Percentiles rank a stretch among this genome's conserved stretches.
Conservation (phyloP, 306 rosid genomes). For the Elaeagnus macrophylla region DNA sequence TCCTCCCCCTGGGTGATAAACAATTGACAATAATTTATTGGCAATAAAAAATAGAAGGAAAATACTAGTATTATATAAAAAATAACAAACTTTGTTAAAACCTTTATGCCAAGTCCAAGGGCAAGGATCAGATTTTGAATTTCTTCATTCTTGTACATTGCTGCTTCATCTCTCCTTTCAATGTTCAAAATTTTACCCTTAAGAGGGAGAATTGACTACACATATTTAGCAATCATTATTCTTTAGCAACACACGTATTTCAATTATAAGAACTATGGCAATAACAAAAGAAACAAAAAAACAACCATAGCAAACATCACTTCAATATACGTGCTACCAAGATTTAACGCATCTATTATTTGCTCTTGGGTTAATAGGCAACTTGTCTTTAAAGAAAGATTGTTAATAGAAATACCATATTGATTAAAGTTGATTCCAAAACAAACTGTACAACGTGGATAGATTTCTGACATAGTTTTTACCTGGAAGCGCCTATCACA, state of each 20-base stretch:
- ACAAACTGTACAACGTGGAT: too few relatives aligned
- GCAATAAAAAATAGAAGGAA: not conserved
- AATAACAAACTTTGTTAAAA: conserved; percentile 11
- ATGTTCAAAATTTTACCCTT: conserved; percentile 91
- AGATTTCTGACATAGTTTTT: conserved; percentile 6
- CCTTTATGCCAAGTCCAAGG: conserved; percentile 99
- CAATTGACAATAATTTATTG: not conserved
- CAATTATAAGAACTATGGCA: not conserved
- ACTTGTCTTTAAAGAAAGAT: too few relatives aligned
- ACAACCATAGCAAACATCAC: not conserved
- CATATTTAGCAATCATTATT: conserved; percentile 8
- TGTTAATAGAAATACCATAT: too few relatives aligned
- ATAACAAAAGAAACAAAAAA: conserved; percentile 1
- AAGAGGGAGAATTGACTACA: conserved; percentile 96
- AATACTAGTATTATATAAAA: not conserved
- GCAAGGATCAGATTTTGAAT: conserved; percentile 84
- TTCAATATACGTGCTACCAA: too few relatives aligned
- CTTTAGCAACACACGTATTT: not conserved
- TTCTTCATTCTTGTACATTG: conserved; percentile 94
- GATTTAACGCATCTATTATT: too few relatives aligned
- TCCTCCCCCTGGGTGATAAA: conserved; percentile 63
- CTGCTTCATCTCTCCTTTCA: conserved; percentile 94
- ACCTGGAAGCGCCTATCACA: conserved; percentile 99
- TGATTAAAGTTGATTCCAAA: too few relatives aligned
- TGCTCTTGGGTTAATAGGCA: too few relatives aligned